Conservation (phyloP, 768 basidiomycete genomes). For the Asterophora lycoperdoides region DNA sequence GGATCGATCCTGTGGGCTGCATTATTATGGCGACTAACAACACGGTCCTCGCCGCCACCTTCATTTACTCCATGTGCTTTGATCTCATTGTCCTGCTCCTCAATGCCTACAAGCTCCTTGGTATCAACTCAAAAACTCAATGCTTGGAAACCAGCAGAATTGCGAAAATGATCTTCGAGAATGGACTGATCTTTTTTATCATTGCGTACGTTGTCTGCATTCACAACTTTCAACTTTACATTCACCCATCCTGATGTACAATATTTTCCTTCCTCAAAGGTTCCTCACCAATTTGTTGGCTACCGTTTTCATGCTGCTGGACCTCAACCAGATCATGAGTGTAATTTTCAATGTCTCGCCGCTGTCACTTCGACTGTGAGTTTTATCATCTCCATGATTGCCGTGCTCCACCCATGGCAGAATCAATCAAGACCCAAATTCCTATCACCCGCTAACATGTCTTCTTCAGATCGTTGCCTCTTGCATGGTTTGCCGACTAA, state of each 20-base stretch:
- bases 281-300: conserved; percentile 42
- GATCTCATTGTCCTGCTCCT: conserved; percentile 58
- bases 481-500: conserved; percentile 55
- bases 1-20: conserved; percentile 47
- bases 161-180: conserved; percentile 60
- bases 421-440: background rate
- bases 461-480: conserved; percentile 49
- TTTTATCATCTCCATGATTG: conserved; percentile 1
- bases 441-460: background rate
- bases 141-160: conserved; percentile 40
- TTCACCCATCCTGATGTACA: background rate
- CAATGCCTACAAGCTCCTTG: conserved; percentile 55
- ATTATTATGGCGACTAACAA: conserved; percentile 58
- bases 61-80: conserved; percentile 76
- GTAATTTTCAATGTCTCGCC: conserved; percentile 62
- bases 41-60: conserved; percentile 60
- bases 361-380: conserved; percentile 49
- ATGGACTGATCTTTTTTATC: conserved; percentile 72
- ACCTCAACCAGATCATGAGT: conserved; percentile 64
- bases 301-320: conserved; percentile 61
- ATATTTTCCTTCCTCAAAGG: conserved; percentile 19
- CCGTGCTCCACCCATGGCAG: background rate
- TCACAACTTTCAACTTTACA: background rate
- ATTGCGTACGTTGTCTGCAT: conserved; percentile 54
- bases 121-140: conserved; percentile 18